phyloP scores from a whole-genome alignment of 2,329 filamentous ascomycete species.

The Ophiocordyceps sinensis region DNA sequence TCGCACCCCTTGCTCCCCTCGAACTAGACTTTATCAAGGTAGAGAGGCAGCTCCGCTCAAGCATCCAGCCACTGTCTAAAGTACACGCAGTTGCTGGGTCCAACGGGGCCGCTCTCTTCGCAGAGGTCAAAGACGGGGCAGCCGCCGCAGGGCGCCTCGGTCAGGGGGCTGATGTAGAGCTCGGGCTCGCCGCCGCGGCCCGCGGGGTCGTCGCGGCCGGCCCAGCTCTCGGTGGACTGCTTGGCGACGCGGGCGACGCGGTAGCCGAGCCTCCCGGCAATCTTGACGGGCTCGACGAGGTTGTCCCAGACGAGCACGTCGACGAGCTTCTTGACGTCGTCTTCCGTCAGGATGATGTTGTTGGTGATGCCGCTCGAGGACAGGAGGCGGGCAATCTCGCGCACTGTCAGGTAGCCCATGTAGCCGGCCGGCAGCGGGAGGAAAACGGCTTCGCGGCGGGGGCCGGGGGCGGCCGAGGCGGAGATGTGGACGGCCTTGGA shows the following conservation, averaged over 20 bases:
- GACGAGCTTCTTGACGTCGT: constrained; percentile 72
- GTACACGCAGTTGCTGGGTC: constrained; percentile 80
- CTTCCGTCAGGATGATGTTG: constrained; percentile 53
- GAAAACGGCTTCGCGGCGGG: constrained; percentile 22
- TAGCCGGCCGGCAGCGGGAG: constrained; percentile 51
- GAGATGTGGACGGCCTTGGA: constrained; percentile 8
- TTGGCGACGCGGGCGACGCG: constrained; percentile 35
- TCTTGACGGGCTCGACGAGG: constrained; percentile 53
- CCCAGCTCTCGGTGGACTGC: constrained; percentile 26
- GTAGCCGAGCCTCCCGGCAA: constrained; percentile 35
- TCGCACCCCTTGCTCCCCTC: too few species aligned
- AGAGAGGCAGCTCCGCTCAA: not conserved
- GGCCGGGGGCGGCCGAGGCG: constrained; percentile 5
- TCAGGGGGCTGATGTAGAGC: constrained; percentile 54
- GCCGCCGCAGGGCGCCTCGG: constrained; percentile 76
- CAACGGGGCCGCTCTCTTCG: constrained; percentile 80
- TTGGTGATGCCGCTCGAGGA: constrained; percentile 55
- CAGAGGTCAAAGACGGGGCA: constrained; percentile 93
- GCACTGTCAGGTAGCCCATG: constrained; percentile 64
- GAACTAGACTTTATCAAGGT: too few species aligned
- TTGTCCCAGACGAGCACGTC: constrained; percentile 85
- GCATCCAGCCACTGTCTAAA: constrained; percentile 65
- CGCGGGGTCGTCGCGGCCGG: constrained; percentile 21
- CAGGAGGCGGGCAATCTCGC: constrained; percentile 63
- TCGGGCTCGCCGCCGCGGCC: constrained; percentile 24